Percentiles rank a stretch among this genome's conserved stretches.
These are phyloP conservation scores for Arabidopsis lyrata DNA, from an alignment of 441 rosid species.

Conservation along the genomic window DNA sequence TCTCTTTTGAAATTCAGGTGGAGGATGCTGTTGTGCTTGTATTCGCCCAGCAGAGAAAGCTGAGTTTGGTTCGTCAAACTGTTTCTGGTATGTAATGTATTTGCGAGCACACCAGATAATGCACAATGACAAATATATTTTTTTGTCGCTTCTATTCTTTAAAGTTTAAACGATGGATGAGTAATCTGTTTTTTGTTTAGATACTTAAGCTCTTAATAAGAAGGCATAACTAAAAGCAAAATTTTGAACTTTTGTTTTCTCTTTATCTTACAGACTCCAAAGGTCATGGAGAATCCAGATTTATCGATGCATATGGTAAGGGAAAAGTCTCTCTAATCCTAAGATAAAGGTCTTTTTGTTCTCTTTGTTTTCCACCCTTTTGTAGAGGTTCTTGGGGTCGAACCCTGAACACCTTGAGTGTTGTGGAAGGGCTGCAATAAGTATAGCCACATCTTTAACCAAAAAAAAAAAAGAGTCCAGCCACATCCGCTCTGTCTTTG, in stretches of 20 bases:
- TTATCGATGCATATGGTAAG: slow-evolving; percentile 88
- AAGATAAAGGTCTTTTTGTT: not conserved
- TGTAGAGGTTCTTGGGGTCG: slow-evolving; percentile 14
- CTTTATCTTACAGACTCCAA: slow-evolving; percentile 64
- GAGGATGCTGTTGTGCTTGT: slow-evolving; percentile 91
- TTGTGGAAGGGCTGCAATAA: slow-evolving; percentile 4
- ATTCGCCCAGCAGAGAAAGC: slow-evolving; percentile 67
- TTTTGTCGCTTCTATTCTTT: slow-evolving; percentile 61
- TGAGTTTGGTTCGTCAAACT: slow-evolving; percentile 60
- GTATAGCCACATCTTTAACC: slow-evolving; percentile 9
- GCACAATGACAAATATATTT: slow-evolving; percentile 1
- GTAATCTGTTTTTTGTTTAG: slow-evolving; percentile 59
- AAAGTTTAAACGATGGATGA: slow-evolving; percentile 67
- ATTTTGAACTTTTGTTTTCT: not conserved
- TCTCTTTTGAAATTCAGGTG: slow-evolving; percentile 55
- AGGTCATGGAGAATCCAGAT: slow-evolving; percentile 67
- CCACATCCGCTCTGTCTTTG: slow-evolving; percentile 8
- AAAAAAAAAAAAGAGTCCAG: not conserved
- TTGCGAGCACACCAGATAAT: not conserved
- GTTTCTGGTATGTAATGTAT: slow-evolving; percentile 52
- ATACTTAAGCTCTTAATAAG: slow-evolving; percentile 15
- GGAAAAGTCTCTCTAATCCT: slow-evolving; percentile 22
- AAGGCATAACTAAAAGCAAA: slow-evolving; percentile 7
- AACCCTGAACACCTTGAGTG: slow-evolving; percentile 9
- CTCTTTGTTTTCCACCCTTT: not conserved